These are phyloP conservation scores for Drechslerella coelobrocha DNA, from an alignment of 2,329 filamentous ascomycete species.

Conservation along the genomic window DNA sequence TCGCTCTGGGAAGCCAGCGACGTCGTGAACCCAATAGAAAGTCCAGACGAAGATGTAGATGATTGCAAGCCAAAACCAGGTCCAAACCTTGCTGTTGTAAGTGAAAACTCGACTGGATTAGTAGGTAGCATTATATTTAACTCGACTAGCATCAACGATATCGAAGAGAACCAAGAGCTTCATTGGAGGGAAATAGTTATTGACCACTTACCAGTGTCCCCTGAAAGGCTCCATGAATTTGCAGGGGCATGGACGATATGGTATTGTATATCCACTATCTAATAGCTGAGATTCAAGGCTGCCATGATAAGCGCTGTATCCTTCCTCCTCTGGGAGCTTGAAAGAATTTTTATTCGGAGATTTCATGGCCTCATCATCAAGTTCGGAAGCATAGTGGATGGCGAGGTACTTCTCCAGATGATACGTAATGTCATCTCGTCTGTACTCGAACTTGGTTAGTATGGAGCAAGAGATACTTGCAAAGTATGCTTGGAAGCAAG, in stretches of 20 bases:
- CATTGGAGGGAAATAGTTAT: background rate
- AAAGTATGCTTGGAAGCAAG: no score
- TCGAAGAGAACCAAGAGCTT: background rate
- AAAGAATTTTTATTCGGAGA: no score
- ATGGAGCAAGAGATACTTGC: no score
- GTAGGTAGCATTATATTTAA: background rate
- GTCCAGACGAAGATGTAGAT: background rate
- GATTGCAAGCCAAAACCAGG: background rate
- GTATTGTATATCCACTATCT: background rate
- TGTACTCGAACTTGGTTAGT: no score
- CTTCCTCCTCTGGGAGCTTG: no score
- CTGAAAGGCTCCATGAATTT: conserved; percentile 4
- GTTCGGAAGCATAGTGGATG: no score
- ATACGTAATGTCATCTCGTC: no score
- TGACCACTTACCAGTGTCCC: background rate
- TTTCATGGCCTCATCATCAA: no score
- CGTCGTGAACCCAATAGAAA: background rate
- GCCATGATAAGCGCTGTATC: background rate
- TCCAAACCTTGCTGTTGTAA: background rate
- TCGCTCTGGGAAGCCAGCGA: background rate
- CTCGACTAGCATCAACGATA: background rate
- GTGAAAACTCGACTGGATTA: background rate
- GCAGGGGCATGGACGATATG: background rate
- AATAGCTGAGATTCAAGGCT: background rate
- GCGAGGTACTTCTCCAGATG: no score